Conservation (phyloP, 179 eudicot genomes). For the Camellia oleifera region DNA sequence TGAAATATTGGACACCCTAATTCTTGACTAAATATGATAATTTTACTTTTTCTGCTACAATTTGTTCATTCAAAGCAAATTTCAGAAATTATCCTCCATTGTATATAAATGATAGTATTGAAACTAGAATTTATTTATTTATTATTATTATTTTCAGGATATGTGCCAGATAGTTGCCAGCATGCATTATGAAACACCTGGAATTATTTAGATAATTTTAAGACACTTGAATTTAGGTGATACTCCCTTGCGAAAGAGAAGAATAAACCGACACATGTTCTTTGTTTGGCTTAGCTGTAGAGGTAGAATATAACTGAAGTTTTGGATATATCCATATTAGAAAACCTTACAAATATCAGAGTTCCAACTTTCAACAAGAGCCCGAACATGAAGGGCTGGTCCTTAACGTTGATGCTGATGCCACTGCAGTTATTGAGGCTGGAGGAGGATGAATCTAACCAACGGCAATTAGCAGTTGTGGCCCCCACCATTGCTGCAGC, state of each 20-base stretch:
- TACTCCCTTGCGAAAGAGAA: background rate
- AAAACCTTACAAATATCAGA: background rate
- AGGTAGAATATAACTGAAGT: background rate
- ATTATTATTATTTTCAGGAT: too few species aligned
- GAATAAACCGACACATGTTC: background rate
- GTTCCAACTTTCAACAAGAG: background rate
- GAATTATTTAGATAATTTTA: background rate
- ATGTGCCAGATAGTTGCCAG: too few species aligned
- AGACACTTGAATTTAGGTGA: background rate
- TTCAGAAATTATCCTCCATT: background rate
- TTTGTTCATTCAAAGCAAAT: background rate
- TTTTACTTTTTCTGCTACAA: background rate
- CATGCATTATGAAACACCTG: too few species aligned
- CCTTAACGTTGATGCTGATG: slow-evolving; percentile 11
- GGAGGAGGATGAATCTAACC: slow-evolving; percentile 18
- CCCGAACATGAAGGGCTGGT: background rate
- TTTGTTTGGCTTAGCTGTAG: slow-evolving; percentile 5
- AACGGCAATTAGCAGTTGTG: slow-evolving; percentile 37
- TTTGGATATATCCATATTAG: background rate
- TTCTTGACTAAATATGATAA: background rate
- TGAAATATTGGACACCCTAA: slow-evolving; percentile 2
- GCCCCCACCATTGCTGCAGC: slow-evolving; percentile 16
- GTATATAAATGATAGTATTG: background rate
- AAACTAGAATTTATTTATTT: background rate
- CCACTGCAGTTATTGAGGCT: slow-evolving; percentile 33